A percentile compares a stretch with the other conserved stretches of the same genome.
Evolutionary conservation across 2,329 filamentous ascomycete species (phyloP).

Genomic region (Hypoxylon rubiginosum): DNA sequence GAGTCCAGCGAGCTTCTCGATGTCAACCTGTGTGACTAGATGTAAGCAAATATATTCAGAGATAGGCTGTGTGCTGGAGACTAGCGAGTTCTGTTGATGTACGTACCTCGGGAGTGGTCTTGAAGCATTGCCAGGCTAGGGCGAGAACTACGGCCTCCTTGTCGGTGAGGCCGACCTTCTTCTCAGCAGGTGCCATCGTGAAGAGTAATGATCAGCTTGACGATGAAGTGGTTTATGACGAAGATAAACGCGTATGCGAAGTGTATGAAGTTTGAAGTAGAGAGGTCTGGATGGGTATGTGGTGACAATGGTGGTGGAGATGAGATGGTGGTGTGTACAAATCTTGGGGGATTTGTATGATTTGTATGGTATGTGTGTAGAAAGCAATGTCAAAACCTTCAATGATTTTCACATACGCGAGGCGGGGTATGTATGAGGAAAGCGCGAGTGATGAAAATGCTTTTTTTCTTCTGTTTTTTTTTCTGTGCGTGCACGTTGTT

Average conservation of each 20-base stretch:
- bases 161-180: constrained; percentile 34
- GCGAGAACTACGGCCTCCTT: constrained; percentile 39
- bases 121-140: constrained; percentile 40
- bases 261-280: background rate
- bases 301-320: constrained; percentile 3
- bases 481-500: background rate
- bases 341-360: too few relatives aligned
- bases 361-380: too few relatives aligned
- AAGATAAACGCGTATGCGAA: background rate
- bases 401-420: too few relatives aligned
- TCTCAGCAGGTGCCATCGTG: constrained; percentile 23
- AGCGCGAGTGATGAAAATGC: background rate
- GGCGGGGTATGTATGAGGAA: background rate
- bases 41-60: constrained; percentile 7
- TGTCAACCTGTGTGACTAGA: constrained; percentile 33
- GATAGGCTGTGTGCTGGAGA: background rate
- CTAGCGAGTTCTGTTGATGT: background rate
- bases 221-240: background rate
- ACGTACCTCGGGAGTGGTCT: constrained; percentile 36
- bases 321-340: too few relatives aligned
- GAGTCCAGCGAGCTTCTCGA: constrained; percentile 39
- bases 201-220: background rate
- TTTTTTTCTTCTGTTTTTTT: background rate
- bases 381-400: too few relatives aligned
- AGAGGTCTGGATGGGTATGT: background rate